Percentiles rank a stretch among this genome's conserved stretches.
These are phyloP conservation scores for Amborella trichopoda DNA, from an alignment of 164 flowering plant species.

Conservation along the genomic window DNA sequence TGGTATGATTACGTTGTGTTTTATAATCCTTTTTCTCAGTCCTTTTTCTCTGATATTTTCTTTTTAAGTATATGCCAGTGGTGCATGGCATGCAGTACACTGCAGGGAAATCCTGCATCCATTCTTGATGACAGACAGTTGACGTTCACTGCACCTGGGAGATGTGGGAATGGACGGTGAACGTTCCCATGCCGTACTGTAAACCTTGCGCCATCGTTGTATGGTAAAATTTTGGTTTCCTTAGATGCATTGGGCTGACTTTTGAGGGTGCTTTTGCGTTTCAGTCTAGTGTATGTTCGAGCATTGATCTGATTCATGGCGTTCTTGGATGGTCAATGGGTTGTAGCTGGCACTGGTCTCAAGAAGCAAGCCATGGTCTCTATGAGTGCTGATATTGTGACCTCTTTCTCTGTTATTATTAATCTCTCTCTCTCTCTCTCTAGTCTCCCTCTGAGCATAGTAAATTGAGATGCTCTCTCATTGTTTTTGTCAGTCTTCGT, in stretches of 20 bases:
- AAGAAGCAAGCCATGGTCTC: slow-evolving; percentile 15
- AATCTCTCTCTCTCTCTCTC: too few species aligned
- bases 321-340: slow-evolving; percentile 90
- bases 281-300: slow-evolving; percentile 66
- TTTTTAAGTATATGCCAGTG: background rate
- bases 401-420: too few species aligned
- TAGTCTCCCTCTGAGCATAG: too few species aligned
- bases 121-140: too few species aligned
- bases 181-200: too few species aligned
- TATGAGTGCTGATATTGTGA: slow-evolving; percentile 55
- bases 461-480: too few species aligned
- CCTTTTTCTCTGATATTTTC: background rate
- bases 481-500: too few species aligned
- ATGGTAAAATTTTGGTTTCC: slow-evolving; percentile 1
- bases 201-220: too few species aligned
- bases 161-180: too few species aligned
- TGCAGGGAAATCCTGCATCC: too few species aligned
- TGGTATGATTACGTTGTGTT: slow-evolving; percentile 33
- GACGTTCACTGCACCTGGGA: too few species aligned
- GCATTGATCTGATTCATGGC: slow-evolving; percentile 59
- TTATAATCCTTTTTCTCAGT: background rate
- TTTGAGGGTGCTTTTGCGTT: background rate
- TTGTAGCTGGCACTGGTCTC: slow-evolving; percentile 76
- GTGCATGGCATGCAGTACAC: too few species aligned
- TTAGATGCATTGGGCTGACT: background rate